These are phyloP conservation scores for Globisporangium recalcitrans DNA, from an alignment of 352 stramenopile species.

Conservation along the genomic window DNA sequence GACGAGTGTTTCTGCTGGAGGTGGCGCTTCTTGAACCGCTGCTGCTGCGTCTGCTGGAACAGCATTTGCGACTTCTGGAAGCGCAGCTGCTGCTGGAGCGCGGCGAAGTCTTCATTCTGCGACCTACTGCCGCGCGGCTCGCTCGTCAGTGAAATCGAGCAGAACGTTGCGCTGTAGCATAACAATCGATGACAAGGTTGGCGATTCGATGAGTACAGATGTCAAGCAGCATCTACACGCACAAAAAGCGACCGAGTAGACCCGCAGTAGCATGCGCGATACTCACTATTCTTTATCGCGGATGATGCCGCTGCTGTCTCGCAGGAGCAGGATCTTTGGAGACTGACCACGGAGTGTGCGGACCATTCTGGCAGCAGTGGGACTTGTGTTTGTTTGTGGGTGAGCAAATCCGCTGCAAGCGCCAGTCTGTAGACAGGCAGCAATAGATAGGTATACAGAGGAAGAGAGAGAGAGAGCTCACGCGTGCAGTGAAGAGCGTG, in stretches of 20 bases:
- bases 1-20: not conserved
- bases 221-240: conserved; percentile 1
- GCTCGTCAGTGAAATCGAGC: conserved; percentile 56
- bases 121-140: conserved; percentile 35
- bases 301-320: conserved; percentile 6
- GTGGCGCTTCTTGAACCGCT: conserved; percentile 11
- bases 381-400: not conserved
- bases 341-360: conserved; percentile 1
- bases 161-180: conserved; percentile 41
- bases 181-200: not conserved
- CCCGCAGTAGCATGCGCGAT: not conserved
- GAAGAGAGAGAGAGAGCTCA: not conserved
- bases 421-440: not conserved
- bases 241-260: too few species aligned
- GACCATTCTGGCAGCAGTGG: not conserved
- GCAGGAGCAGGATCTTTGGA: conserved; percentile 8
- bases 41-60: conserved; percentile 23
- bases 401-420: not conserved
- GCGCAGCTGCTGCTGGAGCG: conserved; percentile 10
- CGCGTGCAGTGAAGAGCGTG: not conserved
- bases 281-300: conserved; percentile 34
- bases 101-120: conserved; percentile 31
- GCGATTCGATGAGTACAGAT: not conserved
- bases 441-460: not conserved
- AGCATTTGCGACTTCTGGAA: conserved; percentile 1